Conservation (phyloP, 495 filamentous ascomycete species). For the Aspergillus conjunctus region DNA sequence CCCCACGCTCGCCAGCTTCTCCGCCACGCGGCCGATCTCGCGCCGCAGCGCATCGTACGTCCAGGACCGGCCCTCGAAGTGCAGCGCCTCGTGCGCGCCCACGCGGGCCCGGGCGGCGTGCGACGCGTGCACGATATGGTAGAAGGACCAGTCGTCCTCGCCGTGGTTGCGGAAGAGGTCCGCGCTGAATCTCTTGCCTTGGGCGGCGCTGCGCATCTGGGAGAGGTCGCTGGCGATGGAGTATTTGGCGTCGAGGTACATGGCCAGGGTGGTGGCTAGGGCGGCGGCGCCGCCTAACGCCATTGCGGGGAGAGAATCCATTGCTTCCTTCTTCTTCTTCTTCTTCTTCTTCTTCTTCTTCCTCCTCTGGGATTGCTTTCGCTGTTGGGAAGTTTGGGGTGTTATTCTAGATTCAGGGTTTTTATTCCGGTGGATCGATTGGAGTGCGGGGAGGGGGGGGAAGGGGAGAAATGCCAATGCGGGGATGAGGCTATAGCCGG, state of each 20-base stretch:
- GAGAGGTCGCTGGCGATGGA: not conserved
- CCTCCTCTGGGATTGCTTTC: no score
- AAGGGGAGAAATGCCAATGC: no score
- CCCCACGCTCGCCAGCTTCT: not conserved
- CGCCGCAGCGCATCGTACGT: not conserved
- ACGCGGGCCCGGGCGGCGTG: not conserved
- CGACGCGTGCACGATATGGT: constrained; percentile 7
- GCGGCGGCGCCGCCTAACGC: not conserved
- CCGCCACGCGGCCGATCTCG: constrained; percentile 3
- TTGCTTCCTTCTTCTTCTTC: constrained; percentile 1
- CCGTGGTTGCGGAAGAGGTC: not conserved
- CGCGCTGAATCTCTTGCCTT: not conserved
- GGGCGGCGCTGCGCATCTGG: not conserved
- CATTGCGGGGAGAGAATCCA: not conserved
- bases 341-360: not conserved
- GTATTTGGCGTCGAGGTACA: constrained; percentile 12
- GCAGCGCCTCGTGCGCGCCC: constrained; percentile 2
- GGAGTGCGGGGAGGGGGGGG: no score
- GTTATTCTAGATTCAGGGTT: no score
- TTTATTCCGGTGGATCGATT: no score
- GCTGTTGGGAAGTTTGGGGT: no score
- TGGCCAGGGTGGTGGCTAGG: not conserved
- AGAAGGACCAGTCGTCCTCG: constrained; percentile 3
- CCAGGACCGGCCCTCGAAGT: constrained; percentile 6
- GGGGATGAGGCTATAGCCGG: no score